Evolutionary conservation across 2,329 filamentous ascomycete genomes (phyloP).

Genomic region (Colletotrichum lini): DNA sequence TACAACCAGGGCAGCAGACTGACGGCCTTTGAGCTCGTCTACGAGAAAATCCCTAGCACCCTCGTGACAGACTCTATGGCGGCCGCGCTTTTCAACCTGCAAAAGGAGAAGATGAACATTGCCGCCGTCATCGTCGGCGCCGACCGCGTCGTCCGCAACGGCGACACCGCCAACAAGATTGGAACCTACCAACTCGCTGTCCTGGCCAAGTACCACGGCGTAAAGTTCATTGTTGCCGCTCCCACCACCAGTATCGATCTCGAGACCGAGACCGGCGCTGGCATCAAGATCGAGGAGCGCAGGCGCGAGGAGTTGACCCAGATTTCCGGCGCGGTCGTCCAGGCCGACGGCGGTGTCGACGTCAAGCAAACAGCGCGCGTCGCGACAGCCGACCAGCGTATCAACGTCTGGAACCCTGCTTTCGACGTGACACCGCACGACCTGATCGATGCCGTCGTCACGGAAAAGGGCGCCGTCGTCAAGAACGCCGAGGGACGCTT

Average conservation of each 20-base stretch:
- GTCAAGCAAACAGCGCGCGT: conserved; percentile 76
- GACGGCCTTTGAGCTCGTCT: conserved; percentile 96
- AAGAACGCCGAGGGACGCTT: conserved; percentile 82
- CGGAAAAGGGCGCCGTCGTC: conserved; percentile 88
- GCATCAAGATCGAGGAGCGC: conserved; percentile 93
- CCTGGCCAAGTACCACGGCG: conserved; percentile 87
- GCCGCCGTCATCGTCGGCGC: conserved; percentile 93
- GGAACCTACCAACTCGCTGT: conserved; percentile 95
- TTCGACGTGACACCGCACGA: conserved; percentile 94
- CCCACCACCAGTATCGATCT: conserved; percentile 96
- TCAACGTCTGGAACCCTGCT: conserved; percentile 95
- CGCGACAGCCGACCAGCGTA: conserved; percentile 83
- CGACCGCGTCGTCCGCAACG: conserved; percentile 94
- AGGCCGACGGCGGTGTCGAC: conserved; percentile 74
- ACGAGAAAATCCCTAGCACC: conserved; percentile 91
- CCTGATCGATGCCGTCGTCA: conserved; percentile 94
- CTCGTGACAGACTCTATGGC: conserved; percentile 98
- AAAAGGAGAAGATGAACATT: conserved; percentile 76
- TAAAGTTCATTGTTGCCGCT: conserved; percentile 96
- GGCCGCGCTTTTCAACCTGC: conserved; percentile 80
- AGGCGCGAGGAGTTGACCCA: conserved; percentile 86
- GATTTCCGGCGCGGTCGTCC: conserved; percentile 82
- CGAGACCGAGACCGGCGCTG: conserved; percentile 79
- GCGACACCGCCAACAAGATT: conserved; percentile 98
- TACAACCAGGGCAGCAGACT: conserved; percentile 98